Conservation (phyloP, 2,329 filamentous ascomycete species). For the Monilinia polystroma region DNA sequence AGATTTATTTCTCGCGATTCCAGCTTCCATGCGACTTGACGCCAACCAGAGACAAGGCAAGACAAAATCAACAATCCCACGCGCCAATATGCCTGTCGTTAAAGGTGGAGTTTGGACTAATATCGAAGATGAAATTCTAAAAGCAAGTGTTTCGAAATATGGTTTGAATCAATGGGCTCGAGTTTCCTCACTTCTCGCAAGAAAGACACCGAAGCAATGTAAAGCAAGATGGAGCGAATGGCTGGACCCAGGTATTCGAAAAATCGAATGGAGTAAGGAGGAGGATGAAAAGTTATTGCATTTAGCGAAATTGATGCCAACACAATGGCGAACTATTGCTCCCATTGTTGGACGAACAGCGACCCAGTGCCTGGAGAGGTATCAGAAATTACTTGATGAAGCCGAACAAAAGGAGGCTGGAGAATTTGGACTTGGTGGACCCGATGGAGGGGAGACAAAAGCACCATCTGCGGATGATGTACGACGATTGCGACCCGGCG, state of each 20-base stretch:
- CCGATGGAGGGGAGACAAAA: slow-evolving; percentile 79
- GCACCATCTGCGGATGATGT: slow-evolving; percentile 94
- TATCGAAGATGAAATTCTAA: slow-evolving; percentile 93
- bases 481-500: slow-evolving; percentile 80
- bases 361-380: slow-evolving; percentile 94
- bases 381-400: slow-evolving; percentile 94
- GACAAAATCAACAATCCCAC: slow-evolving; percentile 18
- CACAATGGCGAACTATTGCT: slow-evolving; percentile 98
- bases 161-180: slow-evolving; percentile 97
- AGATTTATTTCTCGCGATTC: slow-evolving; percentile 24
- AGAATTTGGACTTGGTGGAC: slow-evolving; percentile 78
- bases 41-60: slow-evolving; percentile 10
- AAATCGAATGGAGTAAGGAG: slow-evolving; percentile 98
- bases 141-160: slow-evolving; percentile 84
- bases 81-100: slow-evolving; percentile 63
- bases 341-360: slow-evolving; percentile 95
- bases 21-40: slow-evolving; percentile 19
- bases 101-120: slow-evolving; percentile 76
- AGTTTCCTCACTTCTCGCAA: slow-evolving; percentile 92
- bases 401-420: slow-evolving; percentile 84
- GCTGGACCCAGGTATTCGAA: slow-evolving; percentile 96
- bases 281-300: slow-evolving; percentile 97
- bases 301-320: slow-evolving; percentile 96
- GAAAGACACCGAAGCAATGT: slow-evolving; percentile 98
- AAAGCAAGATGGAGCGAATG: slow-evolving; percentile 98